Percentiles rank a stretch among this genome's conserved stretches.
Conservation (phyloP, 2,329 filamentous ascomycete genomes). For the Macrophomina tecta region DNA sequence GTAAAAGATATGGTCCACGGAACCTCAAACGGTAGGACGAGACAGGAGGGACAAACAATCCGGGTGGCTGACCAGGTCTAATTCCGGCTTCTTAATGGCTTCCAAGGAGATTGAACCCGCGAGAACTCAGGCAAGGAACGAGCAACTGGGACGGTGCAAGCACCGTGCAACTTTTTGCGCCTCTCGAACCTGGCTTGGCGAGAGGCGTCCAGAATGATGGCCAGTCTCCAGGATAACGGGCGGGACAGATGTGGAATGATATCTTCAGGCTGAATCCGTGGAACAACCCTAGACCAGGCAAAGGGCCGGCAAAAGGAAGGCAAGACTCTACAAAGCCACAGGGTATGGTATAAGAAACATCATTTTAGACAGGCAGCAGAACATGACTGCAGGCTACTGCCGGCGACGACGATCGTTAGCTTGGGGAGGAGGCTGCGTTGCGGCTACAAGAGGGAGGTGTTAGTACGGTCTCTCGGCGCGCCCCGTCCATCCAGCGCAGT, state of each 20-base stretch:
- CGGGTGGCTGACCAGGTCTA: conserved; percentile 24
- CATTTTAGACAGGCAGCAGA: conserved; percentile 16
- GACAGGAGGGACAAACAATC: conserved; percentile 25
- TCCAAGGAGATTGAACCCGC: conserved; percentile 10
- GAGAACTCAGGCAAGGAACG: conserved; percentile 4
- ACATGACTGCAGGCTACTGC: conserved; percentile 25
- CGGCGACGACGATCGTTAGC: conserved; percentile 29
- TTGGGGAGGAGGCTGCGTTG: conserved; percentile 28
- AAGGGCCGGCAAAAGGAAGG: conserved; percentile 22
- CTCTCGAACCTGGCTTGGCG: conserved; percentile 19
- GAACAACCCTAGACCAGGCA: conserved; percentile 24
- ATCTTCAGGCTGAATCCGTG: conserved; percentile 21
- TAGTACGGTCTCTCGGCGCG: conserved; percentile 21
- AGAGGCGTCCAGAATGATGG: conserved; percentile 21
- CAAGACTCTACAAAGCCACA: conserved; percentile 24
- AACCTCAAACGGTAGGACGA: conserved; percentile 22
- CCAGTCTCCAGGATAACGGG: conserved; percentile 10
- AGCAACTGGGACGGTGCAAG: neutral
- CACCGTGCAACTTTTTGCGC: neutral
- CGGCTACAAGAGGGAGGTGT: conserved; percentile 25
- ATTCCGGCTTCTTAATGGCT: conserved; percentile 25
- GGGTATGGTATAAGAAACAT: conserved; percentile 26
- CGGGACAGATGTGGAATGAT: neutral
- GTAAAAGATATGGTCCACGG: conserved; percentile 24
- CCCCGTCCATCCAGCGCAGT: conserved; percentile 14